Conservation (phyloP, 352 stramenopile species). For the Phytophthora citrophthora region DNA sequence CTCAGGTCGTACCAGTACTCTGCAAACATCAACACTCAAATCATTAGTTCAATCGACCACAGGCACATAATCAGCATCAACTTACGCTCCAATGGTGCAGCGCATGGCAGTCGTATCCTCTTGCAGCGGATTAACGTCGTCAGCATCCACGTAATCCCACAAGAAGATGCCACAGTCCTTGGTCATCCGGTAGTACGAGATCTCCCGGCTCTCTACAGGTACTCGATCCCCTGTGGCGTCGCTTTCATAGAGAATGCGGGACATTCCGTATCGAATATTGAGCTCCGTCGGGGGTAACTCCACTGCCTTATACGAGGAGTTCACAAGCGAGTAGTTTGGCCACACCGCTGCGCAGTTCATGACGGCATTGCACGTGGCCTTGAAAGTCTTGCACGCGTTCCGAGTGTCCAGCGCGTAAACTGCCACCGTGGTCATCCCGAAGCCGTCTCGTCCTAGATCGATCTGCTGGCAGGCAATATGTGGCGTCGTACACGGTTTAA, state of each 20-base stretch:
- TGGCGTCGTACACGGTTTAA: slow-evolving; percentile 21
- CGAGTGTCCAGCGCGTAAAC: slow-evolving; percentile 35
- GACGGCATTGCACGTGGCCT: slow-evolving; percentile 27
- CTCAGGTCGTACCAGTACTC: slow-evolving; percentile 46
- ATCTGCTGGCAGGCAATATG: slow-evolving; percentile 32
- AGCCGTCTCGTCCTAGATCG: slow-evolving; percentile 17
- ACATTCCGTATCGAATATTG: slow-evolving; percentile 38
- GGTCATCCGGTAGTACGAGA: slow-evolving; percentile 36
- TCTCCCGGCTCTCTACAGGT: slow-evolving; percentile 28
- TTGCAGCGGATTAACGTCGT: slow-evolving; percentile 33
- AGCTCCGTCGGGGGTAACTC: slow-evolving; percentile 27
- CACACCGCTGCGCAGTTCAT: slow-evolving; percentile 34
- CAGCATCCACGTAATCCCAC: slow-evolving; percentile 44
- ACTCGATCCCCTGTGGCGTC: slow-evolving; percentile 30
- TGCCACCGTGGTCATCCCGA: slow-evolving; percentile 41
- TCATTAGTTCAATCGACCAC: not conserved
- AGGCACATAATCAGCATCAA: slow-evolving; percentile 31
- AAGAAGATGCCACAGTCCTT: slow-evolving; percentile 33
- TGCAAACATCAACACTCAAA: slow-evolving; percentile 5
- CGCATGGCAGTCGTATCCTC: slow-evolving; percentile 22
- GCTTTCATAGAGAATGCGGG: slow-evolving; percentile 30
- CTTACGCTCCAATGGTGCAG: slow-evolving; percentile 38
- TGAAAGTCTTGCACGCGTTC: slow-evolving; percentile 34
- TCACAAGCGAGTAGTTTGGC: slow-evolving; percentile 34
- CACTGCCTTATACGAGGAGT: slow-evolving; percentile 18